Evolutionary conservation across 768 basidiomycete species (phyloP), one percentile per base, ranked within the genome.

Genomic region (Panellus pusillus): DNA sequence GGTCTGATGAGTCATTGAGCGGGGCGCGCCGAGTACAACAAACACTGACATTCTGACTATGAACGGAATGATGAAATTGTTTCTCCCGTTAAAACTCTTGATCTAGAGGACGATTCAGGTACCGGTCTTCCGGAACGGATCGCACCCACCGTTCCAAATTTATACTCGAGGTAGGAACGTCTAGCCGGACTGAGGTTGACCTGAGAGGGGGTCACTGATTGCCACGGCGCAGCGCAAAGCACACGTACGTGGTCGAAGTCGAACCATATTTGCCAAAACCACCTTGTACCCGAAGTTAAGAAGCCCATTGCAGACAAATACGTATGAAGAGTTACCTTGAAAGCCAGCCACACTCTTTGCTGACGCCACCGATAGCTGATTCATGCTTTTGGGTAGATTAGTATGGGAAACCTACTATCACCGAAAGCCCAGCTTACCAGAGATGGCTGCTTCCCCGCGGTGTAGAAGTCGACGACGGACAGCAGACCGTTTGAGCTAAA

Each of bases 251-350:
- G 75, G 58, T 80, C 79, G 55, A 80, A 79, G 55, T 79, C 78
- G 58, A 80, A 81, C 83, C 83, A 89, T 39, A 84, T 84, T 60
- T 86, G 83, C 87, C 87, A 89, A 72, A 90, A 90, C 24, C 24
- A 24, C 24, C 24, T 24, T 24, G 24, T 24, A 24, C 24, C 24
- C 24, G 24, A 6, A 24, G 6, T 24, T 24, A 24, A 24, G 6
- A 24, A 24, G 24, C 24, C 6, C 24, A 3, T 24, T 24, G 24
- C 24, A 24, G 24, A 24, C 24, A 24, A 24, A 24, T 24, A 24
- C 6, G 24, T 6, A 24, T 24, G 3, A 24, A 6, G 24, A 24
- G 6, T 6, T 84, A 83, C 4, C 86, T 75, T n/a, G 78, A 77
- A 44, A 83, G 71, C 83, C 84, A 89, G 0, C 80, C 72, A 68